Evolutionary conservation across 2,329 filamentous ascomycete genomes (phyloP), one percentile per base, ranked within the genome.

Genomic region (Xylariales sp.): DNA sequence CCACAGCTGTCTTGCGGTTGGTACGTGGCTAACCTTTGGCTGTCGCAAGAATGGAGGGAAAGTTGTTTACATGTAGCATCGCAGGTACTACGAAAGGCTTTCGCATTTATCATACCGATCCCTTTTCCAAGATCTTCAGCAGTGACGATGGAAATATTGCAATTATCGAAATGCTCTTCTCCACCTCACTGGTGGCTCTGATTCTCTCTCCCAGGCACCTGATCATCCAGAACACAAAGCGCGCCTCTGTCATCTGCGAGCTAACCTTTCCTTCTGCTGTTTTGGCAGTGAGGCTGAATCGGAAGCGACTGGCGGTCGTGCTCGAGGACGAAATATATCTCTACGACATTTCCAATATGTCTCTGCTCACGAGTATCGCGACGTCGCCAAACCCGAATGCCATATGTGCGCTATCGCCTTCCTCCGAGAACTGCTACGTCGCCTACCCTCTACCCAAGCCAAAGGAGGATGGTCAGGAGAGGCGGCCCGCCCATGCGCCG

Each of bases 301-400:
- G 93, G 50, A 97, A 96, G 63, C 83, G 93, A 25, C 76, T 98
- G 18, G 88, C 93, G 11, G 90, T 98, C 21, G 83, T 97, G 12
- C 75, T 97, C 40, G 93, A 98, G 60, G 89, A 95, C 53, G 86
- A 95, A 59, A 95, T 97, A 45, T 98, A 97, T 65, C 76, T 98
- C 33, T 98, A 98, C 68, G 93, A 98, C 61, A 97, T 98, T 49
- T 89, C 90, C 64, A 97, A 96, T 59, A 97, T 98, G 91, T 91
- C 86, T 54, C 78, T 97, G 41, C 73, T 97, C 28, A 85, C 89
- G 61, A 95, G 88, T 5, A 95, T 97, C 47, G 81, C 89, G 42
- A 97, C 91, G 5, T 96, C 91, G 4, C 88, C 93, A 6, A 98
- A 98, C 54, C 88, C 90, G 1, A 82, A 81, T 46, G 89, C 88